Evolutionary conservation across 139 green algal genomes (phyloP).

Genomic region (Picochlorum sp.): DNA sequence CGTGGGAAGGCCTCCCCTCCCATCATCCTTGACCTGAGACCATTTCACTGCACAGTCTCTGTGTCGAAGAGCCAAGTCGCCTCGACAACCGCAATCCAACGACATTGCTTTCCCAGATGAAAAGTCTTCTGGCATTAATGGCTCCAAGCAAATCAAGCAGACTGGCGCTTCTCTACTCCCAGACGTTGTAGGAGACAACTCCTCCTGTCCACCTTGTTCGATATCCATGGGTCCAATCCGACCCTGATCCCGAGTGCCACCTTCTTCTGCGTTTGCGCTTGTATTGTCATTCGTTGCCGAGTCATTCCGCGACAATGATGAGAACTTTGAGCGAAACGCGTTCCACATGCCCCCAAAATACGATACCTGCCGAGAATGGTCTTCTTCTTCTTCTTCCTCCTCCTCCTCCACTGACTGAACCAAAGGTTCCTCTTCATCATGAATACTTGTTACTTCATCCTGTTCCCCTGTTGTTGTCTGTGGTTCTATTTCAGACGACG

Average conservation of each 20-base stretch:
- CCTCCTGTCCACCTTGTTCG: background rate
- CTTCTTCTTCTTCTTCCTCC: too few relatives aligned
- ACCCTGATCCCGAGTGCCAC: background rate
- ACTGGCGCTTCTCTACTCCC: slow-evolving; percentile 9
- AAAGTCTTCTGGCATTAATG: slow-evolving; percentile 47
- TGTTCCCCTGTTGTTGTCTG: too few relatives aligned
- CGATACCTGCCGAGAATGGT: too few relatives aligned
- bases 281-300: too few relatives aligned
- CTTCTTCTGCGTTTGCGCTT: background rate
- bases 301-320: too few relatives aligned
- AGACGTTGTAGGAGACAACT: background rate
- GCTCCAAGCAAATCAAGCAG: slow-evolving; percentile 77
- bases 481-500: too few relatives aligned
- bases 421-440: too few relatives aligned
- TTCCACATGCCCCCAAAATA: too few relatives aligned
- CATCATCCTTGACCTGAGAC: slow-evolving; percentile 57
- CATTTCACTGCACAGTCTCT: slow-evolving; percentile 71
- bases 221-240: background rate
- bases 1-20: slow-evolving; percentile 26
- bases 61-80: slow-evolving; percentile 73
- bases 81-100: slow-evolving; percentile 64
- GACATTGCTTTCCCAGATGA: slow-evolving; percentile 52
- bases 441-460: too few relatives aligned
- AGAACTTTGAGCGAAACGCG: too few relatives aligned
- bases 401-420: too few relatives aligned